phyloP scores from a whole-genome alignment of 2,329 filamentous ascomycete species.

The Tolypocladium nubicola region DNA sequence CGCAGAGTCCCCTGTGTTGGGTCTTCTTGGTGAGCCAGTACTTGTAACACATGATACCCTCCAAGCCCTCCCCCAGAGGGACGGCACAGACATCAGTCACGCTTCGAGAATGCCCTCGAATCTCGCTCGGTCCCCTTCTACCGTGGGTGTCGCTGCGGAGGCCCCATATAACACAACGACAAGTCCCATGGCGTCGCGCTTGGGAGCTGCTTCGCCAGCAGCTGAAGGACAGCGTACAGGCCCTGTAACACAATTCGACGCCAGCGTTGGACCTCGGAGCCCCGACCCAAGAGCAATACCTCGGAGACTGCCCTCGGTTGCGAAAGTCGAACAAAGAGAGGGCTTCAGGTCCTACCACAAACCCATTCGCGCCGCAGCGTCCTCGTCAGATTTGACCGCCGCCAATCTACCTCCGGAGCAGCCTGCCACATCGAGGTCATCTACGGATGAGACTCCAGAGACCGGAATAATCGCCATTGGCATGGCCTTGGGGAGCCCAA shows the following conservation, averaged over 20 bases:
- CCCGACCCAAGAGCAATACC: conserved; percentile 34
- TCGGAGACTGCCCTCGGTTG: conserved; percentile 26
- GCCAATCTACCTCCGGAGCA: conserved; percentile 4
- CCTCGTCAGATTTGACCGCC: conserved; percentile 31
- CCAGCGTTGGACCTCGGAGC: not conserved
- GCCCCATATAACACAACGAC: not conserved
- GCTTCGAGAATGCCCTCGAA: not conserved
- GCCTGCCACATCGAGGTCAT: not conserved
- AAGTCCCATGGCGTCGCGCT: not conserved
- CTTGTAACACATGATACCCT: conserved; percentile 1
- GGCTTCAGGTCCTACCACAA: conserved; percentile 29
- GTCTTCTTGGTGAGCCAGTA: not conserved
- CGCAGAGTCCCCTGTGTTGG: not conserved
- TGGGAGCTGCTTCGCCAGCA: not conserved
- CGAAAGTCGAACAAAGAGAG: conserved; percentile 15
- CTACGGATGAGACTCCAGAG: conserved; percentile 19
- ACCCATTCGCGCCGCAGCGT: conserved; percentile 28
- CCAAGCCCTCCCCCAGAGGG: not conserved
- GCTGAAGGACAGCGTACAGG: not conserved
- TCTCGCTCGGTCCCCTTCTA: not conserved
- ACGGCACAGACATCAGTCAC: not conserved
- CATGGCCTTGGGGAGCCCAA: conserved; percentile 64
- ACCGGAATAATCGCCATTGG: conserved; percentile 45
- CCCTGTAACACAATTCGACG: not conserved
- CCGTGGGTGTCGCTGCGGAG: not conserved